Base-by-base conservation (phyloP, 495 filamentous ascomycete genomes). In the Annulohypoxylon moriforme region DNA sequence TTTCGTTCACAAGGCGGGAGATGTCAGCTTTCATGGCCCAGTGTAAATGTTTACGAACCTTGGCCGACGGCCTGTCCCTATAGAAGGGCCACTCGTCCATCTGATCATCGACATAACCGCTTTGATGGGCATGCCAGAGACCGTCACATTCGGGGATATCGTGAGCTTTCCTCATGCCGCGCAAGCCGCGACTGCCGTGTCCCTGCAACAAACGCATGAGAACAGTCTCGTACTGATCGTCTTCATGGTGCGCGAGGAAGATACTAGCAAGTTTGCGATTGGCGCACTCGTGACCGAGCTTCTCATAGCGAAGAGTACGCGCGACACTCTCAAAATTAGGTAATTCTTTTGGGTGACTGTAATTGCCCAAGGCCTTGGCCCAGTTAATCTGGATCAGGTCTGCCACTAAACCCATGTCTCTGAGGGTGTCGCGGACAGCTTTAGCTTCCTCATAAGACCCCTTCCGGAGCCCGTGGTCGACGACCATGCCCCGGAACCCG, bases 151-250 rank as follows among this genome's bases (percentile, higher is more conserved):
- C 94, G 5, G 96, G 96, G 31, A 98, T 94, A 24, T 87, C 83
- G 14, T 85, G 80, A 3, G 86, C 80, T 10, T 80, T 47, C 34
- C 81, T 85, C 64, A 98, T 97, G 0, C 93, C 93, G 4, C 81
- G 79, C 34, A 98, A 81, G 0, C 92, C 94, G n/a, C 84, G 76
- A 24, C 86, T 85, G 9, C 84, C 81, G 44, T 90, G 89, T 5
- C 89, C 88, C 18, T 80, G 77, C 0, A 89, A 79, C 40, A 98
- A 75, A 46, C 94, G 84, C 88, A 91, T 89, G 44, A 99, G 76
- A 3, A 96, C 85, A 0, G 95, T 97, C 79, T 99, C 96, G 38
- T 93, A 92, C 71, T 92, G 89, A 76, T 98, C 94, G 75, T 94
- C 91, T 68, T 86, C 82, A 78, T 98, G 95, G 77, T 99, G 95